Conservation (phyloP, 106 monocot species). For the Dendrobium officinale region DNA sequence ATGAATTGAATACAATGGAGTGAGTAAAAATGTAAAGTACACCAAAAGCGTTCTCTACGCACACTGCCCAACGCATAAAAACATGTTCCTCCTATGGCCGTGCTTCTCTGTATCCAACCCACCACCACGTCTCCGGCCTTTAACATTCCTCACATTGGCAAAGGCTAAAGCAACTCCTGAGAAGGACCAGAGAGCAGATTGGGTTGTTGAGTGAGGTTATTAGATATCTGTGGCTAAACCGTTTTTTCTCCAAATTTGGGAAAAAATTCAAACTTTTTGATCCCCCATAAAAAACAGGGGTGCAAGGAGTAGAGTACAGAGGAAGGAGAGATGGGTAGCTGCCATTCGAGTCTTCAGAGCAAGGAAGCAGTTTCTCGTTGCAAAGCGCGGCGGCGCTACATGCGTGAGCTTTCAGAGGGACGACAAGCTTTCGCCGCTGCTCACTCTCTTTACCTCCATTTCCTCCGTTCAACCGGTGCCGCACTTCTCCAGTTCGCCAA, state of each 20-base stretch:
- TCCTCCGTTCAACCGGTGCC: conserved; percentile 67
- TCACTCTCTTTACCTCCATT: conserved; percentile 72
- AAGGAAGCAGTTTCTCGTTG: conserved; percentile 73
- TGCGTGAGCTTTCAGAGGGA: conserved; percentile 60
- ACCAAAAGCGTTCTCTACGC: background rate
- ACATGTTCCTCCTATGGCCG: background rate
- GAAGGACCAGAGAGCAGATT: background rate
- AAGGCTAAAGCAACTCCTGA: background rate
- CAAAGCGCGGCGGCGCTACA: conserved; percentile 80
- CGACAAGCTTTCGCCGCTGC: conserved; percentile 55
- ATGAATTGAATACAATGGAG: too few relatives aligned
- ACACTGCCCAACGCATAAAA: background rate
- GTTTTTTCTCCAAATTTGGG: background rate
- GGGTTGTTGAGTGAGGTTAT: background rate
- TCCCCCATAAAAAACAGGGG: background rate
- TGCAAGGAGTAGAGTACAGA: background rate
- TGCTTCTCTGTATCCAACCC: background rate
- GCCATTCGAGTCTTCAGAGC: conserved; percentile 56
- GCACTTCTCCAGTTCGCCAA: conserved; percentile 79
- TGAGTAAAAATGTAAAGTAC: background rate
- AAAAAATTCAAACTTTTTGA: background rate
- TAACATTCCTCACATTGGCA: background rate
- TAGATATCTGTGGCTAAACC: background rate
- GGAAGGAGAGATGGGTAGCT: conserved; percentile 56
- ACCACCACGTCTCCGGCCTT: background rate